These are phyloP conservation scores for Carallia brachiata DNA, from an alignment of 345 rosid genomes.

Conservation along the genomic window DNA sequence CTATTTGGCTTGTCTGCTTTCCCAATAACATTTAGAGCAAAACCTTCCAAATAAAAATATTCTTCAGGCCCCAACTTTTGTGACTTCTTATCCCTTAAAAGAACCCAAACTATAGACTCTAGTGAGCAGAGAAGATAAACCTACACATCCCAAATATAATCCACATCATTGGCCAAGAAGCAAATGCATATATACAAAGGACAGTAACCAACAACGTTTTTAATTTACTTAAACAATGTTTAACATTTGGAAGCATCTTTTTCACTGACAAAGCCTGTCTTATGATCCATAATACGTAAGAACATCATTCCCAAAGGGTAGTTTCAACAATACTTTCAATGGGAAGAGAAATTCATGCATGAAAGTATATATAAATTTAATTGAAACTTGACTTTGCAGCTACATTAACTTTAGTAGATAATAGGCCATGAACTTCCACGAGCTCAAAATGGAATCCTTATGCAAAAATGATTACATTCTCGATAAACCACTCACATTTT, in stretches of 20 bases:
- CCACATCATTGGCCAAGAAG: background rate
- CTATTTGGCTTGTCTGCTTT: constrained; percentile 97
- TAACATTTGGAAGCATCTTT: too few relatives aligned
- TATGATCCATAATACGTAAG: too few relatives aligned
- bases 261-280: too few relatives aligned
- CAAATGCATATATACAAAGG: background rate
- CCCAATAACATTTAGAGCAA: constrained; percentile 80
- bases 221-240: background rate
- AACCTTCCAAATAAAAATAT: constrained; percentile 79
- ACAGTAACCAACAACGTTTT: background rate
- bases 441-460: too few relatives aligned
- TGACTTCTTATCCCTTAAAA: constrained; percentile 80
- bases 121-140: background rate
- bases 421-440: too few relatives aligned
- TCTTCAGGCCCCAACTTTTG: constrained; percentile 78
- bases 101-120: background rate
- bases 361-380: background rate
- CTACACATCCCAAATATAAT: background rate
- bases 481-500: too few relatives aligned
- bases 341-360: background rate
- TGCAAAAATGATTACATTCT: too few relatives aligned
- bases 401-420: too few relatives aligned
- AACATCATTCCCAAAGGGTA: background rate
- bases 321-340: background rate
- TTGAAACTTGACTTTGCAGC: background rate